Conservation (phyloP, 2,329 filamentous ascomycete species). For the Colletotrichum musicola region DNA sequence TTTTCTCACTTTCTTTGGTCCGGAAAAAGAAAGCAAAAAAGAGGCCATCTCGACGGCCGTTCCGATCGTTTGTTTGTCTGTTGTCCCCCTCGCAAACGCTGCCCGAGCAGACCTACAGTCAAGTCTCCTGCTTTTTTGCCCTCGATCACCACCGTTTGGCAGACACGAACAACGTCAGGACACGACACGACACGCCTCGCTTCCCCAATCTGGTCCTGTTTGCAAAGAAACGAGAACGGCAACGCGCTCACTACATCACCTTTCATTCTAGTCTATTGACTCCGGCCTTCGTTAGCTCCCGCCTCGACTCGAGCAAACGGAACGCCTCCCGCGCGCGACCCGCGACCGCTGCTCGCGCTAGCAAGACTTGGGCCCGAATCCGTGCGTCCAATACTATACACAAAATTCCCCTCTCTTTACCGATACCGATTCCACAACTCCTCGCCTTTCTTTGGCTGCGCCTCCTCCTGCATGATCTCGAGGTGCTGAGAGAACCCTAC, state of each 20-base stretch:
- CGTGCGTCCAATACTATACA: conserved; percentile 1
- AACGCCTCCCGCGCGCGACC: conserved; percentile 1
- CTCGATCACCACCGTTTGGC: background rate
- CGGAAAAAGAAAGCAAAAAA: conserved; percentile 5
- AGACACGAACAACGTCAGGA: background rate
- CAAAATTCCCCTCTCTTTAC: background rate
- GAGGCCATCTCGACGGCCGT: conserved; percentile 11
- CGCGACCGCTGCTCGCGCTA: background rate
- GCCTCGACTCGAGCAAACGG: conserved; percentile 12
- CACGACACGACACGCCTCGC: conserved; percentile 1
- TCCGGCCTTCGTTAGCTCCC: conserved; percentile 13
- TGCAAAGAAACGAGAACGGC: background rate
- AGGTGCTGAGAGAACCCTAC: background rate
- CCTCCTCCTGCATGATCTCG: background rate
- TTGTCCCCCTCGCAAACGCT: conserved; percentile 5
- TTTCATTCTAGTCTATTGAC: background rate
- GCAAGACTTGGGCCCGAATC: conserved; percentile 4
- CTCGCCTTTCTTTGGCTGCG: background rate
- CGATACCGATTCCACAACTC: background rate
- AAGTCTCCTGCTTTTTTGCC: background rate
- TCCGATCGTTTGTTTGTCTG: background rate
- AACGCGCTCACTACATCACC: background rate
- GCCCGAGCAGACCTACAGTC: background rate
- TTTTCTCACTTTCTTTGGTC: background rate
- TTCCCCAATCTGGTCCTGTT: conserved; percentile 1